Evolutionary conservation across 2,329 filamentous ascomycete genomes (phyloP).

Genomic region (Claviceps sorghi): DNA sequence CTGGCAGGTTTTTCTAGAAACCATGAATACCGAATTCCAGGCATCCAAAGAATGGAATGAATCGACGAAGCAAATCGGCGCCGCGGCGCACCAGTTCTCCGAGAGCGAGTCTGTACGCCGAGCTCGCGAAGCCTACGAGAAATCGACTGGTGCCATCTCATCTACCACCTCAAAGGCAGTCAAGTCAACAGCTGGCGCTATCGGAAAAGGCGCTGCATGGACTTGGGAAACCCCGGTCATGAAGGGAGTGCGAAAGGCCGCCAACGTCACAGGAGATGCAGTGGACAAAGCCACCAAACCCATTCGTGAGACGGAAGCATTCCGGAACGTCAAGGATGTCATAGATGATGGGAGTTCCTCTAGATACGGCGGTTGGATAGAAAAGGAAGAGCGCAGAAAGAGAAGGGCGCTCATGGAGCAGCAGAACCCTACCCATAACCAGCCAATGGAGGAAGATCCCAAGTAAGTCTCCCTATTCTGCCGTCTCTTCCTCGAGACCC

Average conservation of each 20-base stretch:
- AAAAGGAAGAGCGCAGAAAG: slow-evolving; percentile 83
- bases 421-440: slow-evolving; percentile 33
- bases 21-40: slow-evolving; percentile 86
- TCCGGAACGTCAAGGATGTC: slow-evolving; percentile 85
- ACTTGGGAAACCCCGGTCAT: slow-evolving; percentile 94
- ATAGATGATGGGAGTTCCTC: slow-evolving; percentile 96
- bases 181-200: slow-evolving; percentile 70
- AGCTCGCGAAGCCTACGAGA: slow-evolving; percentile 74
- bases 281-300: slow-evolving; percentile 92
- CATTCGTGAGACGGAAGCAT: slow-evolving; percentile 86
- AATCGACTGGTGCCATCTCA: slow-evolving; percentile 69
- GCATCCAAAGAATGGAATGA: slow-evolving; percentile 99
- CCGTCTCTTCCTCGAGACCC: slow-evolving; percentile 20
- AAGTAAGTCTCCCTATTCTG: slow-evolving; percentile 42
- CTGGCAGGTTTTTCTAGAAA: slow-evolving; percentile 97
- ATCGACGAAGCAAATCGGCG: slow-evolving; percentile 85
- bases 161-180: slow-evolving; percentile 66
- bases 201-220: slow-evolving; percentile 86
- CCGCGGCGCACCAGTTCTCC: slow-evolving; percentile 76
- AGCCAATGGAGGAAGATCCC: slow-evolving; percentile 68
- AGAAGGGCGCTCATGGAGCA: slow-evolving; percentile 62
- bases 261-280: slow-evolving; percentile 70
- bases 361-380: slow-evolving; percentile 88
- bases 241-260: slow-evolving; percentile 77
- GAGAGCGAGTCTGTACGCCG: slow-evolving; percentile 84